A percentile compares a stretch with the other conserved stretches of the same genome.
Evolutionary conservation across 1,139 yeast genomes (phyloP).

Genomic region (Yamadazyma buinensis): DNA sequence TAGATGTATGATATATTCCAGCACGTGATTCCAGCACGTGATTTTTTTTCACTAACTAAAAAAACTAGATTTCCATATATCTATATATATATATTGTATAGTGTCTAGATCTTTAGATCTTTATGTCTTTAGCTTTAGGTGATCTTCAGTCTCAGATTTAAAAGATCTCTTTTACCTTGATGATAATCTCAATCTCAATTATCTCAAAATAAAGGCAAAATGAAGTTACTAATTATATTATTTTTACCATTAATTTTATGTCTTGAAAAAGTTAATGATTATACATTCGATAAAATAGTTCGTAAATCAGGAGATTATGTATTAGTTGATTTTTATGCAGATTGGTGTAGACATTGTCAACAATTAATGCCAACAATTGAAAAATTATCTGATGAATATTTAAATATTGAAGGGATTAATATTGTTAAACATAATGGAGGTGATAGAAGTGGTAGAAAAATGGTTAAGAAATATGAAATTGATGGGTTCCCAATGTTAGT

Average conservation of each 20-base stretch:
- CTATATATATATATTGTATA: too few species aligned
- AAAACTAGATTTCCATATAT: too few species aligned
- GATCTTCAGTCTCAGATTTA: too few species aligned
- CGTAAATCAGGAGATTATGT: conserved; percentile 56
- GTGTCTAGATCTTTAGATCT: too few species aligned
- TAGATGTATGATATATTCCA: too few species aligned
- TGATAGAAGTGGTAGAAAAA: conserved; percentile 53
- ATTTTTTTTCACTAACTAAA: too few species aligned
- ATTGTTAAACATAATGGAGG: conserved; percentile 61
- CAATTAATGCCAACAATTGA: conserved; percentile 63
- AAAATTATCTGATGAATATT: conserved; percentile 49
- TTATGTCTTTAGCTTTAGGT: too few species aligned
- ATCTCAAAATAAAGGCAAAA: too few species aligned
- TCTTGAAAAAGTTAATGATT: conserved; percentile 31
- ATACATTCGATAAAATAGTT: conserved; percentile 53
- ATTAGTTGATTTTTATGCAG: conserved; percentile 72
- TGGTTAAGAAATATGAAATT: conserved; percentile 52
- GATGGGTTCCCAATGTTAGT: conserved; percentile 66
- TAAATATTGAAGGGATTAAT: conserved; percentile 45
- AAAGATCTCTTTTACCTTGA: too few species aligned
- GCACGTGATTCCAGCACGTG: too few species aligned
- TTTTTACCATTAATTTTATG: conserved; percentile 5
- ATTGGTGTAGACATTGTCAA: conserved; percentile 82
- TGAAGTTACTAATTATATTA: conserved; percentile 3
- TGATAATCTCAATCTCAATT: too few species aligned